These are phyloP conservation scores for Dactylellina sp. DNA, from an alignment of 2,329 filamentous ascomycete species.

Conservation along the genomic window DNA sequence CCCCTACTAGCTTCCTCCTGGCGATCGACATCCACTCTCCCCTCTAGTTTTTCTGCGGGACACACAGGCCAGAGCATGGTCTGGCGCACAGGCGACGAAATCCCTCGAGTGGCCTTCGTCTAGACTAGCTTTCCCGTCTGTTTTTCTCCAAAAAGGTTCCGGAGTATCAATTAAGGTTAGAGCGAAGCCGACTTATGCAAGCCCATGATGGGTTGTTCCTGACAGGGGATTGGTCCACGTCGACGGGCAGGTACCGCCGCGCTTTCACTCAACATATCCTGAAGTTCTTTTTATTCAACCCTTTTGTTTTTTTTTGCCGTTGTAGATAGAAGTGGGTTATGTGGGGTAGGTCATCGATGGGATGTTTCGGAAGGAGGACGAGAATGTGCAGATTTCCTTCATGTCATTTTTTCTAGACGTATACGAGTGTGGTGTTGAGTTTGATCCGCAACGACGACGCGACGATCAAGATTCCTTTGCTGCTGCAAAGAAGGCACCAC, in stretches of 20 bases:
- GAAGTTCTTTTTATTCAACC: no score
- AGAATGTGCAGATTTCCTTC: no score
- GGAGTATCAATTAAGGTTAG: constrained; percentile 54
- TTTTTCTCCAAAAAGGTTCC: constrained; percentile 36
- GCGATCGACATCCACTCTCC: no score
- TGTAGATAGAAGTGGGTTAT: constrained; percentile 15
- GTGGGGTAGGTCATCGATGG: constrained; percentile 39
- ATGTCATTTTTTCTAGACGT: no score
- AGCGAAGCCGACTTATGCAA: constrained; percentile 42
- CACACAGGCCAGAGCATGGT: no score
- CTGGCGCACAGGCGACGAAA: no score
- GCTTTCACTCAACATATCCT: constrained; percentile 16
- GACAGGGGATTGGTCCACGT: constrained; percentile 56
- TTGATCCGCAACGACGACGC: neutral
- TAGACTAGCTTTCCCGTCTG: constrained; percentile 20
- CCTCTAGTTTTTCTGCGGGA: no score
- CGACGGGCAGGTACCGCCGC: constrained; percentile 33
- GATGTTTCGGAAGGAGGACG: neutral
- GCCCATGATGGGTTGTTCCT: constrained; percentile 36
- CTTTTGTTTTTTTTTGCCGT: neutral
- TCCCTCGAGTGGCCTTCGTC: no score
- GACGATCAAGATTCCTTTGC: neutral
- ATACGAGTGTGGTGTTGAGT: no score
- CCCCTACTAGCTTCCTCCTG: no score
- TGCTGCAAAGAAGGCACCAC: neutral